These are phyloP conservation scores for Saprolegnia parasitica DNA, from an alignment of 352 stramenopile species.

Conservation along the genomic window DNA sequence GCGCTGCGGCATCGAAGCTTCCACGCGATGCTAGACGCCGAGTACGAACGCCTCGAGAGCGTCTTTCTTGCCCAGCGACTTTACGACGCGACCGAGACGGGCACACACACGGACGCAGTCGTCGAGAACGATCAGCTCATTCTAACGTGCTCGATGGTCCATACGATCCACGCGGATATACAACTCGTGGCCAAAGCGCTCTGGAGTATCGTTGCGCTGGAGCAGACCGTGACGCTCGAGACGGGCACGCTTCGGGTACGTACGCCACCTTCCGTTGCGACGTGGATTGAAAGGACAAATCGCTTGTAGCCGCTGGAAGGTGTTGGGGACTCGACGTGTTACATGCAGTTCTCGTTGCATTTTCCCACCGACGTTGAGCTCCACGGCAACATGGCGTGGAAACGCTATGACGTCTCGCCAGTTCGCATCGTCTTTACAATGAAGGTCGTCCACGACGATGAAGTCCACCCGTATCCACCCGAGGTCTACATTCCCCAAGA, in stretches of 20 bases:
- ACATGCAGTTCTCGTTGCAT: neutral
- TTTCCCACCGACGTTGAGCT: neutral
- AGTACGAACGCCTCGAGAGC: slow-evolving; percentile 17
- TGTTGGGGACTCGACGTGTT: neutral
- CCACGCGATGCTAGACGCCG: slow-evolving; percentile 4
- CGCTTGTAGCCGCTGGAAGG: slow-evolving; percentile 3
- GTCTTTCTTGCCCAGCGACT: slow-evolving; percentile 12
- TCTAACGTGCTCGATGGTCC: no score
- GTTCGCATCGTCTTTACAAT: neutral
- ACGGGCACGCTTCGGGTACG: neutral
- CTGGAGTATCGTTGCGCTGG: neutral
- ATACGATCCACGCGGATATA: no score
- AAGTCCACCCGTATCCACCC: neutral
- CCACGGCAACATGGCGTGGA: slow-evolving; percentile 1
- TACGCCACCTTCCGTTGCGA: neutral
- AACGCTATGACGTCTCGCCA: neutral
- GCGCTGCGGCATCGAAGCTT: neutral
- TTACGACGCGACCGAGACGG: neutral
- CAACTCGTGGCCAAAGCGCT: neutral
- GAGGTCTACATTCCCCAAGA: neutral
- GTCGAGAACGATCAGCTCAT: slow-evolving; percentile 4
- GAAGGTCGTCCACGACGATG: neutral
- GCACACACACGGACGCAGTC: neutral
- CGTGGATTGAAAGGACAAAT: neutral
- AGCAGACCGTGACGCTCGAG: neutral